Evolutionary conservation across 257 asterid genomes (phyloP).

Genomic region (Solanum commersonii): DNA sequence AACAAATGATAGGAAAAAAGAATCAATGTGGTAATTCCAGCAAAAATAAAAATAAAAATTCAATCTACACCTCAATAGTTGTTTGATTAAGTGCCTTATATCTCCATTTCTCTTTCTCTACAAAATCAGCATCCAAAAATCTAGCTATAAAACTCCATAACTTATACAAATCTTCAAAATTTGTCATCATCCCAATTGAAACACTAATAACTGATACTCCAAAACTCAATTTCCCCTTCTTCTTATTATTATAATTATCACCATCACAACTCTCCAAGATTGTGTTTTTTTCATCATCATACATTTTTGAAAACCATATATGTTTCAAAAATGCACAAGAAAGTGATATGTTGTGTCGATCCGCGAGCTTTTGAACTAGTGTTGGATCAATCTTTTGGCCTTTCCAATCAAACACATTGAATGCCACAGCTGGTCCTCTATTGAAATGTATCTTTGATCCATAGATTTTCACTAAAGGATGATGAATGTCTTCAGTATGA

Average conservation of each 20-base stretch:
- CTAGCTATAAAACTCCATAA: constrained; percentile 69
- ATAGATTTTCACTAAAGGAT: constrained; percentile 33
- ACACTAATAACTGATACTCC: constrained; percentile 43
- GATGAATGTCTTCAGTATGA: constrained; percentile 42
- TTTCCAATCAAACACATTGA: constrained; percentile 82
- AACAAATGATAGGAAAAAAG: neutral
- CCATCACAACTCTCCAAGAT: constrained; percentile 8
- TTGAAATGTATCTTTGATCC: constrained; percentile 56
- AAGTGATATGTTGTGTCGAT: constrained; percentile 50
- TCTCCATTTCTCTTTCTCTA: constrained; percentile 87
- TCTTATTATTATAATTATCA: neutral
- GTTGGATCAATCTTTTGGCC: constrained; percentile 58
- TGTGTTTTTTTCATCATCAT: constrained; percentile 21
- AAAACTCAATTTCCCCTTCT: constrained; percentile 10
- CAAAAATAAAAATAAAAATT: neutral
- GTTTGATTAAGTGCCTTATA: constrained; percentile 70
- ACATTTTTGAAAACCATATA: constrained; percentile 32
- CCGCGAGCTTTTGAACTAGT: constrained; percentile 75
- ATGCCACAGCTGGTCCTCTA: constrained; percentile 57
- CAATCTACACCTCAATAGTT: constrained; percentile 47
- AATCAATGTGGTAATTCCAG: neutral
- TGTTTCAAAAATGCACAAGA: constrained; percentile 44
- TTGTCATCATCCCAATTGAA: constrained; percentile 45
- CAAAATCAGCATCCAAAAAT: constrained; percentile 88
- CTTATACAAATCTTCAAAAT: constrained; percentile 63